Base-by-base conservation (phyloP, 2,329 filamentous ascomycete genomes). In the Aspergillus felis region DNA sequence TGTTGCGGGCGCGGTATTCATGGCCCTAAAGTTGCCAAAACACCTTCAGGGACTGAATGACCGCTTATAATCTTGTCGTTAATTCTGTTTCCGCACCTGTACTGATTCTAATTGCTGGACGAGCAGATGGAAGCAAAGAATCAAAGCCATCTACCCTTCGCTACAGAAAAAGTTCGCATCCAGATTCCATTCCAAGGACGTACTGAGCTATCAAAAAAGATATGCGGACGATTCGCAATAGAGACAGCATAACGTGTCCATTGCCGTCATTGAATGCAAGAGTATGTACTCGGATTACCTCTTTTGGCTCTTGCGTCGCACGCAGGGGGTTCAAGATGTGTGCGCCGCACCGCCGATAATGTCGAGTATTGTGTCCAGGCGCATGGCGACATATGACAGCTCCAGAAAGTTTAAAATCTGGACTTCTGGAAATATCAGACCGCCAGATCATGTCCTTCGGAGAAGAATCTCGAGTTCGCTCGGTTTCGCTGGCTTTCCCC, bases 371-470 rank as follows among this genome's bases (percentile, higher is more conserved):
- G 32, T 17, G 32, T 38, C 4, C 14, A 38, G 32, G 32, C 14
- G 32, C 47, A 17, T 20, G 5, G 41, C 17, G 55, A 50, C 55
- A 58, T 64, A 64, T 60, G 61, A 62, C 60, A 61, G 57, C 58
- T 62, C 61, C 57, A 55, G 56, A 55, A 53, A 47, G 4, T 25
- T 1, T 24, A 47, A 25, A 47, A 47, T 14, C 3, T 24, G 6
- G 12, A 10, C 24, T 3, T 14, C 4, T 47, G 32, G 29, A 28
- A 46, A 27, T n/a, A 27, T 28, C 52, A 56, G 60, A 64, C 50
- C 65, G 65, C 61, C 59, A 65, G 54, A 57, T 57, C 6, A 59
- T 56, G 50, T 53, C 48, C 14, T 62, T 60, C 14, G 14, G 32
- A 38, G 14, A 38, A 38, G 32, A 17, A 17, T 38, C 32, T 7